A percentile compares a stretch with the other conserved stretches of the same genome.
phyloP scores from a whole-genome alignment of 2,329 filamentous ascomycete species.

The Didymella keratinophila region DNA sequence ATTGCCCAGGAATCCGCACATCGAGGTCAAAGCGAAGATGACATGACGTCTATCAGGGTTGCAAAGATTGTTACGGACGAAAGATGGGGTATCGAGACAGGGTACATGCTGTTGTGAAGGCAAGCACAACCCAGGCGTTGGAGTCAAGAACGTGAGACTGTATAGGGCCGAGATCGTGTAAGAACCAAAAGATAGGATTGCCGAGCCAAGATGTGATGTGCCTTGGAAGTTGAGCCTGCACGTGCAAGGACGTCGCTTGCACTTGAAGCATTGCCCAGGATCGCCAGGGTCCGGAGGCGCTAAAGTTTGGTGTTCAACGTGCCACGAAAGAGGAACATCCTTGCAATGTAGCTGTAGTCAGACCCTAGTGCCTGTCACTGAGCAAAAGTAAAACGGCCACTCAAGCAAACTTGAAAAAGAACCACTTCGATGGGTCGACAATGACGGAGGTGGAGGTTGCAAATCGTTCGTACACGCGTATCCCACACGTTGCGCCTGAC shows the following conservation, averaged over 20 bases:
- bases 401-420: slow-evolving; percentile 8
- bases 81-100: slow-evolving; percentile 8
- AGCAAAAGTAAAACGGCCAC: slow-evolving; percentile 29
- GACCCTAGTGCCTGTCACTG: slow-evolving; percentile 28
- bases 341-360: slow-evolving; percentile 25
- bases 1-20: slow-evolving; percentile 15
- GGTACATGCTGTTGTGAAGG: slow-evolving; percentile 17
- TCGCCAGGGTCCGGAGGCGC: slow-evolving; percentile 27
- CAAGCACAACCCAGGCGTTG: slow-evolving; percentile 30
- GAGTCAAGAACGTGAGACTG: slow-evolving; percentile 9
- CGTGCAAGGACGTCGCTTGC: slow-evolving; percentile 27
- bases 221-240: slow-evolving; percentile 25
- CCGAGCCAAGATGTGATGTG: slow-evolving; percentile 15
- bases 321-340: slow-evolving; percentile 34
- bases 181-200: slow-evolving; percentile 17
- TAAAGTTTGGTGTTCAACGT: slow-evolving; percentile 32
- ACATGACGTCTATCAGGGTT: slow-evolving; percentile 38
- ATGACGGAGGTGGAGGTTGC: slow-evolving; percentile 22
- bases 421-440: slow-evolving; percentile 21
- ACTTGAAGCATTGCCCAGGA: slow-evolving; percentile 23
- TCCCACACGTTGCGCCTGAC: slow-evolving; percentile 1
- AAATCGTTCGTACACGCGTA: slow-evolving; percentile 8
- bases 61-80: slow-evolving; percentile 1
- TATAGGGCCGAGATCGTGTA: slow-evolving; percentile 16
- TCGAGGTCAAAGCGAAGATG: slow-evolving; percentile 30